Evolutionary conservation across 2,329 filamentous ascomycete genomes (phyloP), one percentile per base, ranked within the genome.

Genomic region (Talaromyces sp.): DNA sequence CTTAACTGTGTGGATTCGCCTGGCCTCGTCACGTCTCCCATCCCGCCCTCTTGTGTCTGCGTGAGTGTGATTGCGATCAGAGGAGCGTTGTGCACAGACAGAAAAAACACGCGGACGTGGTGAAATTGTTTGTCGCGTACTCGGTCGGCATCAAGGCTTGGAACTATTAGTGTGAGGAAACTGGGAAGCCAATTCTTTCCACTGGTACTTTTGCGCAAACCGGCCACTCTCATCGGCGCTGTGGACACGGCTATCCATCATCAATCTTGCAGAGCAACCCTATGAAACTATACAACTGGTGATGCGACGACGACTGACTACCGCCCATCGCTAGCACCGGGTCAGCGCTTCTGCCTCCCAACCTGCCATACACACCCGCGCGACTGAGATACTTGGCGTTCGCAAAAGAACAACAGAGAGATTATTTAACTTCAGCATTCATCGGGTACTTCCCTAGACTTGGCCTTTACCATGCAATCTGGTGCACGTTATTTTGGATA

Each of bases 401-500:
- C 50, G n/a, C 50, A 35, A 54, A 21, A n/a, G n/a, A 21, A 37
- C 28, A 35, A 50, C 28, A 35, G 50, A 54, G 50, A 54, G n/a
- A 54, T 37, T 14, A 14, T 23, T 54, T 35, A 35, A 16, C 50
- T 54, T 54, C 31, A 23, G 50, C 31, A 37, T 54, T 37, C 25
- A 35, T 54, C 50, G 50, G 50, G 50, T 37, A 54, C 5, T 35
- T 35, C 31, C 50, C 50, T n/a, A 54, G 50, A 23, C 21, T 57
- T 57, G 33, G 28, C 35, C 21, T 50, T 54, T 63, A 63, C 58
- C 62, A 63, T 63, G 62, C 62, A 60, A 63, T 44, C 58, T 63
- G 62, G 62, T 60, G 58, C 50, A 60, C 58, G 58, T 42, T 60
- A 60, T 44, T 23, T 56, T 52, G 54, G 42, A 40, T 57, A 54